phyloP scores from a whole-genome alignment of 2,329 filamentous ascomycete species.

The Alternaria gansuensis region DNA sequence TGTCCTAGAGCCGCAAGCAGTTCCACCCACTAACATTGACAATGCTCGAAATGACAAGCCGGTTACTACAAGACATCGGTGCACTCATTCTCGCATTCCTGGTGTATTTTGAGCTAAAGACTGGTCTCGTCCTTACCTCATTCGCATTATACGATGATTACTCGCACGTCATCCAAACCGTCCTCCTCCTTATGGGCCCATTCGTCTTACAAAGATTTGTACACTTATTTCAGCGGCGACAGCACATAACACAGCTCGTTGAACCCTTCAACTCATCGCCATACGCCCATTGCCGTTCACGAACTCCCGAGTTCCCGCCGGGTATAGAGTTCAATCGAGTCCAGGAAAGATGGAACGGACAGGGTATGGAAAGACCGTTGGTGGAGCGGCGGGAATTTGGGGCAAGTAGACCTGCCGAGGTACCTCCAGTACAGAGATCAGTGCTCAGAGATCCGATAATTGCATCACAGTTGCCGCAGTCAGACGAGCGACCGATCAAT shows the following conservation, averaged over 20 bases:
- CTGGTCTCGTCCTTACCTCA: neutral
- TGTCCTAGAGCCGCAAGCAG: neutral
- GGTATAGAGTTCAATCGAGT: slow-evolving; percentile 13
- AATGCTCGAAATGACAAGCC: neutral
- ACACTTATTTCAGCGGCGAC: neutral
- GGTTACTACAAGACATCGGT: neutral
- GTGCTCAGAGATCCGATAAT: neutral
- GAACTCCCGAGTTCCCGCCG: neutral
- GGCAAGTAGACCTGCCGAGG: neutral
- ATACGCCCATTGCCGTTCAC: neutral
- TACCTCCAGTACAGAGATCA: neutral
- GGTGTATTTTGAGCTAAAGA: neutral
- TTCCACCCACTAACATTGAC: neutral
- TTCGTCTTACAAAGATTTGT: neutral
- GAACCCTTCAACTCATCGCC: neutral
- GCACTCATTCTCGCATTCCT: neutral
- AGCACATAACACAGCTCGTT: neutral
- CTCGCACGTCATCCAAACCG: neutral
- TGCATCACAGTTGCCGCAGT: neutral
- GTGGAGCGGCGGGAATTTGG: neutral
- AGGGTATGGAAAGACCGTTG: slow-evolving; percentile 1
- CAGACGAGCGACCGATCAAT: neutral
- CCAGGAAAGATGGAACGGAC: neutral
- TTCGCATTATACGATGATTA: neutral
- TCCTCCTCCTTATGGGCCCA: neutral